Conservation (phyloP, 1,139 yeast species). For the Suhomyces chickasaworum region DNA sequence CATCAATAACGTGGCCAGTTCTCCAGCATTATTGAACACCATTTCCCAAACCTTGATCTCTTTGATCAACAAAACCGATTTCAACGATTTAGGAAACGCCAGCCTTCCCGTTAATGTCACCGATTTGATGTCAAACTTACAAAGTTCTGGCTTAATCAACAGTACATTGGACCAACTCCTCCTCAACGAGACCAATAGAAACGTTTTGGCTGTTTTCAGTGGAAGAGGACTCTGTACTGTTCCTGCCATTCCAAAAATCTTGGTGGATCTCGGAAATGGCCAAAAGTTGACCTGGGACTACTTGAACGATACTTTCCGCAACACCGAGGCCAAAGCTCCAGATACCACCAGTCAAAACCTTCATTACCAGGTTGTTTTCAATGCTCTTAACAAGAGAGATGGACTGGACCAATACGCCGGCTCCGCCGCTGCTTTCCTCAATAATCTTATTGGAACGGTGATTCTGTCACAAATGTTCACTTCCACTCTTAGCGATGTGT, state of each 20-base stretch:
- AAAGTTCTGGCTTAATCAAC: constrained; percentile 30
- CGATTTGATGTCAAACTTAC: constrained; percentile 22
- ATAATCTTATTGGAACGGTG: constrained; percentile 34
- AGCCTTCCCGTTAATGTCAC: constrained; percentile 22
- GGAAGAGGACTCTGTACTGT: constrained; percentile 30
- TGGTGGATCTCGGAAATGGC: constrained; percentile 38
- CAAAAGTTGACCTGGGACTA: constrained; percentile 29
- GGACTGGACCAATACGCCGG: constrained; percentile 28
- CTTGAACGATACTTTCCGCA: constrained; percentile 30
- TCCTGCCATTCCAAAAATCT: constrained; percentile 32
- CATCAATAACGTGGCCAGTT: constrained; percentile 33
- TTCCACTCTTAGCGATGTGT: constrained; percentile 27
- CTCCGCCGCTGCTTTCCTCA: constrained; percentile 36
- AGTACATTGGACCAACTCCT: constrained; percentile 30
- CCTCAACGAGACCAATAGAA: constrained; percentile 33
- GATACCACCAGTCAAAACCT: constrained; percentile 6
- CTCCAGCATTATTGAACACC: constrained; percentile 24
- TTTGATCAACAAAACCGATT: constrained; percentile 12
- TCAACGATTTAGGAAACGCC: neutral
- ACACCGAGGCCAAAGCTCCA: constrained; percentile 28
- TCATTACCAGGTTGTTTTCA: constrained; percentile 17
- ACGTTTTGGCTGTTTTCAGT: constrained; percentile 25
- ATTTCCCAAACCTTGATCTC: constrained; percentile 24
- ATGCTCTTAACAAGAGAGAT: constrained; percentile 13
- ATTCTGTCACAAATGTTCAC: constrained; percentile 29